phyloP scores from a whole-genome alignment of 768 basidiomycete species.

The Agaricus bisporus region DNA sequence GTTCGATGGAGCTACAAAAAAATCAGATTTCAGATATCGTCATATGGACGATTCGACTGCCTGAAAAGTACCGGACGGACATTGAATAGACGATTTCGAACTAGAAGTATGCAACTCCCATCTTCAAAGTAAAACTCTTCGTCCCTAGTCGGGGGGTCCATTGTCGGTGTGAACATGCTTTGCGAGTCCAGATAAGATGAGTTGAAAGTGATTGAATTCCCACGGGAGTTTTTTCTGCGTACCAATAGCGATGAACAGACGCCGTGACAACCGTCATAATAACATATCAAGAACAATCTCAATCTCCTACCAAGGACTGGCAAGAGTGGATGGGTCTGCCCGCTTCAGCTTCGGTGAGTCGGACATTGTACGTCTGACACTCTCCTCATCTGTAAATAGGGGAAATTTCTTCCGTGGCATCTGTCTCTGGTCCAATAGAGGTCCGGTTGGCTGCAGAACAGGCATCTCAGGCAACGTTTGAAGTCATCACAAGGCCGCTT shows the following conservation, averaged over 20 bases:
- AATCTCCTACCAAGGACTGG: slow-evolving; percentile 53
- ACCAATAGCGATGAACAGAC: slow-evolving; percentile 8
- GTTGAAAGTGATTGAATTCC: too few species aligned
- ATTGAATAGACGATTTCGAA: not conserved
- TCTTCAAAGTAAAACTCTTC: not conserved
- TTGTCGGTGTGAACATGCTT: not conserved
- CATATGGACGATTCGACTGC: not conserved
- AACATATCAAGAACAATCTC: slow-evolving; percentile 29
- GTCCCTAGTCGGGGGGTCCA: not conserved
- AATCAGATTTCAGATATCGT: too few species aligned
- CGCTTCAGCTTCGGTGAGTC: slow-evolving; percentile 57
- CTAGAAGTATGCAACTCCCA: not conserved
- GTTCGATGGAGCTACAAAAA: not conserved
- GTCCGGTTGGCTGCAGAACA: slow-evolving; percentile 64
- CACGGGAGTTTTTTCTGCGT: not conserved
- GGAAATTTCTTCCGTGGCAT: slow-evolving; percentile 48
- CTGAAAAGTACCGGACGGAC: not conserved
- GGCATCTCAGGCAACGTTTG: slow-evolving; percentile 68
- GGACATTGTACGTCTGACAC: slow-evolving; percentile 2
- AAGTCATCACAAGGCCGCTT: slow-evolving; percentile 67
- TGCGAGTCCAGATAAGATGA: not conserved
- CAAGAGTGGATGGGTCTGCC: slow-evolving; percentile 74
- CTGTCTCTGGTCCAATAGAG: slow-evolving; percentile 78
- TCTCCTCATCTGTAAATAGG: slow-evolving; percentile 18
- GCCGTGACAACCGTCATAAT: slow-evolving; percentile 30